Base-by-base conservation (phyloP, 2,329 filamentous ascomycete species). In the Berkeleyomyces basicola region DNA sequence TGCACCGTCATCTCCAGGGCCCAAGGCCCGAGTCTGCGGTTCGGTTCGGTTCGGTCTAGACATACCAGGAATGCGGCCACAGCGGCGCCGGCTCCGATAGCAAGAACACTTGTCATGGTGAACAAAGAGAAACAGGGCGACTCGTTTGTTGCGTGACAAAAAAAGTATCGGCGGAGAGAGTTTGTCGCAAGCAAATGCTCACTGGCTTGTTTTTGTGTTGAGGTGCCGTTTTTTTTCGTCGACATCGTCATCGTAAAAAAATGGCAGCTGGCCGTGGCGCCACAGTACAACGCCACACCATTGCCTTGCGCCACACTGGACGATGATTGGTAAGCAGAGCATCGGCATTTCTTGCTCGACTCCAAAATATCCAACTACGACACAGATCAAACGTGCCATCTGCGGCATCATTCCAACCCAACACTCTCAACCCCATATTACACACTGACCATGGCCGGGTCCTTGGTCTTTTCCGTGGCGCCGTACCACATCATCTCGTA, bases 401-500 rank as follows among this genome's bases (percentile, higher is more conserved):
- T 23, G 23, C 23, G 23, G 23, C 23, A 23, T 23, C 23, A 23
- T 23, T 23, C 23, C 23, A 23, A 23, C 23, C 23, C 23, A 23
- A 23, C 23, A 23, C 23, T 23, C 23, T 23, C 23, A 23, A 2
- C 23, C 23, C 2, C 23, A 47, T 11, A 47, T 9, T 9, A 36
- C 2, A 9, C 14, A 6, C 7, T 42, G 16, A n/a, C 42, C 42
- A 64, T 64, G 63, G 46, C 31, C 14, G 37, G 23, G 10, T 65
- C 80, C 23, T 73, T 81, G 14, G 72, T 89, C 63, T 79, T 81
- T 64, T 84, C 84, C 31, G 79, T 81, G 58, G 85, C 82, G 57
- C 85, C 86, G 11, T 92, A 90, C 74, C 88, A 92, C 72, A 80
- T 92, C 65, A 75, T 91, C 66, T 83, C 84, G 71, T 96, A 95